Evolutionary conservation across 345 rosid genomes (phyloP).

Genomic region (Rhizophora apiculata): DNA sequence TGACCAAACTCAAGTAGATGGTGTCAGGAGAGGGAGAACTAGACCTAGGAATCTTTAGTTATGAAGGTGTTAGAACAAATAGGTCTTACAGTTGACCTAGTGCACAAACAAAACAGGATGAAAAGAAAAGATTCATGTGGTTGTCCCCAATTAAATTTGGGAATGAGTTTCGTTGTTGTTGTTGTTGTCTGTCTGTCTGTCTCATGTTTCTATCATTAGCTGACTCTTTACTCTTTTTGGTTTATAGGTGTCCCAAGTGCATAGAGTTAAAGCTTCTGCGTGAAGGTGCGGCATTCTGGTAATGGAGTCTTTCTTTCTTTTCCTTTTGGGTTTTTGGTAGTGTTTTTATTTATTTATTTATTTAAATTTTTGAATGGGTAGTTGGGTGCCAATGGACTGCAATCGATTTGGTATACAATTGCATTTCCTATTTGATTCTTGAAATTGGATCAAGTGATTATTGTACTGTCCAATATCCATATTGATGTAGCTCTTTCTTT

Average conservation of each 20-base stretch:
- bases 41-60: too few relatives aligned
- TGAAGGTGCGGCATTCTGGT: slow-evolving; percentile 93
- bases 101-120: too few relatives aligned
- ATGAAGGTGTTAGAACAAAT: too few relatives aligned
- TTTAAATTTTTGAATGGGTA: too few relatives aligned
- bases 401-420: neutral
- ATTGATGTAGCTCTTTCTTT: slow-evolving; percentile 8
- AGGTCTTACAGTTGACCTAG: too few relatives aligned
- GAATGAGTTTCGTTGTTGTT: neutral
- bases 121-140: too few relatives aligned
- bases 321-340: neutral
- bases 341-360: too few relatives aligned
- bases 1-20: too few relatives aligned
- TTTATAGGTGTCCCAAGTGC: slow-evolving; percentile 85
- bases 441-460: neutral
- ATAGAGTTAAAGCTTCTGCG: slow-evolving; percentile 90
- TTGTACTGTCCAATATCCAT: neutral
- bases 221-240: neutral
- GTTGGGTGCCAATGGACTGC: neutral
- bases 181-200: neutral
- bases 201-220: neutral
- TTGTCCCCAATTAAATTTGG: too few relatives aligned
- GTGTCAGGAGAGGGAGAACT: too few relatives aligned
- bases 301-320: neutral
- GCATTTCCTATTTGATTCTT: neutral